Evolutionary conservation across 129 eudicot genomes (phyloP).

Genomic region (Flaveria trinervia): DNA sequence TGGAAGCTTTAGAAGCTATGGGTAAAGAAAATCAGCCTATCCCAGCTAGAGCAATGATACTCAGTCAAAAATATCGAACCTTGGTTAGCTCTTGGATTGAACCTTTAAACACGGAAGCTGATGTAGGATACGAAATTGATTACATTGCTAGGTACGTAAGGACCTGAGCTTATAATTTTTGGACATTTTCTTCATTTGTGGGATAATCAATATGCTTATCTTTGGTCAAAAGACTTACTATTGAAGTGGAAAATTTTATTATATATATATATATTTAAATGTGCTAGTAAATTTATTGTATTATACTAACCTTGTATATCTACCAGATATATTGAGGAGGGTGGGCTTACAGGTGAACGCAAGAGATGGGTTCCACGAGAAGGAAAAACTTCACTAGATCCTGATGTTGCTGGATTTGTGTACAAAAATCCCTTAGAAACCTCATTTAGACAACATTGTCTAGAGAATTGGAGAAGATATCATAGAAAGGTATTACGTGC

Average conservation of each 20-base stretch:
- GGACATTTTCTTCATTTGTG: background rate
- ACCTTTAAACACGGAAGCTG: constrained; percentile 95
- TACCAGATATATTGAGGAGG: constrained; percentile 79
- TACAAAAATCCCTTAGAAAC: constrained; percentile 84
- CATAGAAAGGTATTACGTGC: constrained; percentile 74
- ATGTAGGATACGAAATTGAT: constrained; percentile 91
- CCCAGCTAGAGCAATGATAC: constrained; percentile 97
- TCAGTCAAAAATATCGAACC: constrained; percentile 86
- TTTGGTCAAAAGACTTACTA: background rate
- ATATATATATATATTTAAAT: background rate
- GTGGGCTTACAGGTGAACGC: constrained; percentile 97
- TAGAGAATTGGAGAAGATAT: constrained; percentile 75
- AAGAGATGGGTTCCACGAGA: constrained; percentile 97
- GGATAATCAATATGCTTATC: constrained; percentile 3
- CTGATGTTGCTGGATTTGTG: constrained; percentile 77
- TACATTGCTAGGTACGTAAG: constrained; percentile 72
- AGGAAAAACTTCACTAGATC: constrained; percentile 93
- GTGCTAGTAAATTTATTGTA: background rate
- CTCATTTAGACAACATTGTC: constrained; percentile 90
- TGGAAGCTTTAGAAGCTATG: constrained; percentile 93
- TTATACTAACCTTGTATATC: constrained; percentile 31
- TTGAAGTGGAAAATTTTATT: background rate
- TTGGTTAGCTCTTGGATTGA: constrained; percentile 99
- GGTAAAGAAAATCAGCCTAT: constrained; percentile 71
- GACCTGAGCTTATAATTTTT: constrained; percentile 1